A percentile compares a stretch with the other conserved stretches of the same genome.
Conservation (phyloP, 2,329 filamentous ascomycete species). For the Microthyrium microscopicum region DNA sequence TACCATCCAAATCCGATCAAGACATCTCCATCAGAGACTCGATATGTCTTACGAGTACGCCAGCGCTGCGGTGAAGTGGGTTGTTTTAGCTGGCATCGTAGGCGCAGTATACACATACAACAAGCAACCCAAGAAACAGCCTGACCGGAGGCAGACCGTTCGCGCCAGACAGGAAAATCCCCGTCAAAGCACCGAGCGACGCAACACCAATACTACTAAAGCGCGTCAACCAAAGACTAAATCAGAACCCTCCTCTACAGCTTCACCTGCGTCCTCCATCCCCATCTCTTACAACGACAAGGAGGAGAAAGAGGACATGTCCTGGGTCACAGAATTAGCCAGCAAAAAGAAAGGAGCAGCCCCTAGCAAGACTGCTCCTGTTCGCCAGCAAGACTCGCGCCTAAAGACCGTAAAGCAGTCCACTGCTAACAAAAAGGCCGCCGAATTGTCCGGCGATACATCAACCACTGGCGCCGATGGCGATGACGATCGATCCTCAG, state of each 20-base stretch:
- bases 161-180: too few species aligned
- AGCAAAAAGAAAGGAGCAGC: conserved; percentile 6
- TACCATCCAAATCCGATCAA: too few species aligned
- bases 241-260: not conserved
- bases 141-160: not conserved
- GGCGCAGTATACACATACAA: conserved; percentile 5
- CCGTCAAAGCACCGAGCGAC: too few species aligned
- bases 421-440: conserved; percentile 13
- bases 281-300: not conserved
- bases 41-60: too few species aligned
- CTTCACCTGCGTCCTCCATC: not conserved
- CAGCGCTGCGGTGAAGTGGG: conserved; percentile 2
- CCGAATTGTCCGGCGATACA: conserved; percentile 37
- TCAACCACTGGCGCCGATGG: conserved; percentile 60
- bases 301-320: conserved; percentile 7
- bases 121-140: not conserved
- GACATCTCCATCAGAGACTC: too few species aligned
- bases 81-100: not conserved
- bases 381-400: not conserved
- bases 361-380: conserved; percentile 2
- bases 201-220: too few species aligned
- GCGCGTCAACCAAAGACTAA: too few species aligned
- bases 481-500: conserved; percentile 63
- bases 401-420: conserved; percentile 50
- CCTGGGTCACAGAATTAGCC: conserved; percentile 6